Base-by-base conservation (phyloP, 2,329 filamentous ascomycete genomes). In the Apiospora arundinis region DNA sequence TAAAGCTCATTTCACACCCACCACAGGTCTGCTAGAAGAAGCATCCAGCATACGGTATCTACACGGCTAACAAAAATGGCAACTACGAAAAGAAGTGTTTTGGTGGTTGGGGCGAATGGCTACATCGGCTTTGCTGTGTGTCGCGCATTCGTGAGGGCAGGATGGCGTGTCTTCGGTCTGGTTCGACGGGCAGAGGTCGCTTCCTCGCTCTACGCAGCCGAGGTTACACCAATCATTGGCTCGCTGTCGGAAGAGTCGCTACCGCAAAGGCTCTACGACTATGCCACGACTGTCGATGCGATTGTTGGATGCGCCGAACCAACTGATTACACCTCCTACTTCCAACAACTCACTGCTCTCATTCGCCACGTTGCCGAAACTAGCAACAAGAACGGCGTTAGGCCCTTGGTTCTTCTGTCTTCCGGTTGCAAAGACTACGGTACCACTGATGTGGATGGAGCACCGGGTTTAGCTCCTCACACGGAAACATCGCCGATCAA, bases 381-480 rank as follows among this genome's bases (percentile, higher is more conserved):
- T 4, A 83, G 81, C 32, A 81, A 80, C 37, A 70, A 73, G 1
- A 71, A 77, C 6, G 82, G 81, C 8, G 76, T 81, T 1, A 77
- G 77, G 23, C 82, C 85, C 0, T 75, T 87, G 0, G 81, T 87
- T 5, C 80, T 87, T 2, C 83, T 83, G 75, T 84, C 81, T 12
- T 85, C 83, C 2, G 85, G 86, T 0, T 87, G 85, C 76, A 87
- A 87, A 71, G 85, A 87, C 75, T 87, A 87, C 72, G 85, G 85
- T 52, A 74, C 66, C 66, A 82, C 73, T 1, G 70, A 68, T 6
- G 70, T 79, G 0, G 80, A 85, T 67, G 81, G 81, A 1, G 77
- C 80, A 0, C 73, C 79, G 0, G 76, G 72, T 0, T 78, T 87
- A 4, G 73, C 74, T 9, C 82, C 84, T 11, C 85, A 87, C 65